Percentiles rank a stretch among this genome's conserved stretches.
These are phyloP conservation scores for Trichoderma harzianum DNA, from an alignment of 2,329 filamentous ascomycete species.

Conservation along the genomic window DNA sequence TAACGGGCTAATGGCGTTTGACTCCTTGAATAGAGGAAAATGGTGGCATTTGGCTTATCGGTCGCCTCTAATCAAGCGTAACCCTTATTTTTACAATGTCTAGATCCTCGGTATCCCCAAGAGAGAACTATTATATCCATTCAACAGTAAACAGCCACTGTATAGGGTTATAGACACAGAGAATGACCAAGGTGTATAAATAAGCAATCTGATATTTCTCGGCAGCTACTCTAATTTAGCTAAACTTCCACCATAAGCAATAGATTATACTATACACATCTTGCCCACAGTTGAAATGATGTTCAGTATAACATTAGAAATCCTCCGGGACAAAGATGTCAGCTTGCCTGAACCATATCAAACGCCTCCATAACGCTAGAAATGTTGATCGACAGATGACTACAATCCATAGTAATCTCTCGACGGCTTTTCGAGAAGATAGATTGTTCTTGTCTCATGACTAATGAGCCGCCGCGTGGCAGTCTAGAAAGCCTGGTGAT, in stretches of 20 bases:
- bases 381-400: too few species aligned
- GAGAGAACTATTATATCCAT: not conserved
- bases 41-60: not conserved
- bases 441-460: not conserved
- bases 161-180: not conserved
- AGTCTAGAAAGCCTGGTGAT: not conserved
- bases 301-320: not conserved
- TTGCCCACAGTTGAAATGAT: not conserved
- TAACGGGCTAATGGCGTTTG: not conserved
- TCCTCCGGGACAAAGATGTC: not conserved
- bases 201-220: not conserved
- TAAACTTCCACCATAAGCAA: not conserved
- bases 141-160: not conserved
- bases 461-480: not conserved
- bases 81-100: not conserved
- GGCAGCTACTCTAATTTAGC: not conserved
- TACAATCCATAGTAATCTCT: not conserved
- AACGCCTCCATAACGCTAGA: not conserved
- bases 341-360: not conserved
- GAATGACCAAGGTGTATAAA: not conserved
- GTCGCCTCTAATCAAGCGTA: not conserved
- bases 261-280: not conserved
- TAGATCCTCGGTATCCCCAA: not conserved
- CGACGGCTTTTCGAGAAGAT: not conserved
- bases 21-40: not conserved